Evolutionary conservation across 2,329 filamentous ascomycete species (phyloP).

Genomic region (Hypoxylon sp.): DNA sequence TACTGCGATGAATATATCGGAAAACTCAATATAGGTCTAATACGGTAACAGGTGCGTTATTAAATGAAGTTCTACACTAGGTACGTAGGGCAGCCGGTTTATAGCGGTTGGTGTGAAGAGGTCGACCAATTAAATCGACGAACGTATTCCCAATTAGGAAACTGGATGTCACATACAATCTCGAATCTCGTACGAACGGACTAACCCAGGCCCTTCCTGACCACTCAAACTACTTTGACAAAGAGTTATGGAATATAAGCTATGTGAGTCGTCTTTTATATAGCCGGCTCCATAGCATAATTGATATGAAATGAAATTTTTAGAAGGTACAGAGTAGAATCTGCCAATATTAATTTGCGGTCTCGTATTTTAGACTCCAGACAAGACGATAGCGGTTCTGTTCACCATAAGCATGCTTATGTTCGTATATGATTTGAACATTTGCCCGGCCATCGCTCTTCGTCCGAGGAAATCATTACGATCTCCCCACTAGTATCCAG

Average conservation of each 20-base stretch:
- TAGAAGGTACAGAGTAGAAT: neutral
- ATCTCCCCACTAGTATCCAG: neutral
- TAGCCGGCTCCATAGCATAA: neutral
- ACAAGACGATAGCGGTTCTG: neutral
- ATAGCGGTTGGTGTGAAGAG: neutral
- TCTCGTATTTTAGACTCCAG: too few relatives aligned
- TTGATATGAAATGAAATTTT: neutral
- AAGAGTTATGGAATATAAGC: neutral
- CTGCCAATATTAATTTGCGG: too few relatives aligned
- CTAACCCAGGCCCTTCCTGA: neutral
- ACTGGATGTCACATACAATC: neutral
- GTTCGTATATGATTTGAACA: neutral
- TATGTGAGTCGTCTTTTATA: neutral
- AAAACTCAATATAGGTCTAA: too few relatives aligned
- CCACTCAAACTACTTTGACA: neutral
- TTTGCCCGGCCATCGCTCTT: neutral
- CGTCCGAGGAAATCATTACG: neutral
- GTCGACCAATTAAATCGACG: slow-evolving; percentile 23
- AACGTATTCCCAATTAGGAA: slow-evolving; percentile 26
- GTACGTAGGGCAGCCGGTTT: too few relatives aligned
- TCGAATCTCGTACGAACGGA: neutral
- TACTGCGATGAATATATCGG: too few relatives aligned
- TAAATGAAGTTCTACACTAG: neutral
- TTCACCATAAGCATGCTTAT: neutral
- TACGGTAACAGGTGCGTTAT: neutral